Base-by-base conservation (phyloP, 306 rosid species). In the Mucuna pruriens region DNA sequence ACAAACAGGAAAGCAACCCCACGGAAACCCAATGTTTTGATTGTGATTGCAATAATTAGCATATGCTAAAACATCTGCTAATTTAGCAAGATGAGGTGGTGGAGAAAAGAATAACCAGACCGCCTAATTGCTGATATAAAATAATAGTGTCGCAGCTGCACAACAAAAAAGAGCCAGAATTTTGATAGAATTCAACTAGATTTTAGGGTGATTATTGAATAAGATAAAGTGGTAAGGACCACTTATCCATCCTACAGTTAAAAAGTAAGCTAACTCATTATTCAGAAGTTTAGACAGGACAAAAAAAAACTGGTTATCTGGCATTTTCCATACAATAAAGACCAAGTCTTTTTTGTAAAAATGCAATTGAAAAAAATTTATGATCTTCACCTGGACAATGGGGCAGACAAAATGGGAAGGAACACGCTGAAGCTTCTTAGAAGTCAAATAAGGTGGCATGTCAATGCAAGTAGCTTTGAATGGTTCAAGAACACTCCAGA, bases 331-430 rank as follows among this genome's bases (percentile, higher is more conserved):
- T 23, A 20, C 52, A 38, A 67, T 46, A 25, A 77, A 39, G 3
- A 34, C 12, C 46, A 33, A 9, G 3, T 8, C 7, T 60, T 60
- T 26, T 4, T 6, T 13, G 1, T 6, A 75, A 68, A 69, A 36
- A 66, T 65, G 76, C 20, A 80, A 45, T 45, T 62, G 74, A 39
- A 86, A 61, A 70, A 48, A 25, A n/a, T 40, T 40, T 76, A 40
- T 55, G 62, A 70, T 77, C 82, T 33, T 88, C 79, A 94, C 98
- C 98, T 94, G 99, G 68, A 90, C 77, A 82, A 93, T 95, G 84
- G 99, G 99, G 84, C 99, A 95, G 40, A 92, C 87, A 81, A 95
- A 95, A 85, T 95, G 97, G 73, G 99, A 88, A 68, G 99, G 99
- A 70, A 80, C 75, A 44, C 89, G 88, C n/a, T 31, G 79, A 84